A percentile compares a stretch with the other conserved stretches of the same genome.
These are phyloP conservation scores for Lentinus tigrinus DNA, from an alignment of 768 basidiomycete genomes.

Conservation along the genomic window DNA sequence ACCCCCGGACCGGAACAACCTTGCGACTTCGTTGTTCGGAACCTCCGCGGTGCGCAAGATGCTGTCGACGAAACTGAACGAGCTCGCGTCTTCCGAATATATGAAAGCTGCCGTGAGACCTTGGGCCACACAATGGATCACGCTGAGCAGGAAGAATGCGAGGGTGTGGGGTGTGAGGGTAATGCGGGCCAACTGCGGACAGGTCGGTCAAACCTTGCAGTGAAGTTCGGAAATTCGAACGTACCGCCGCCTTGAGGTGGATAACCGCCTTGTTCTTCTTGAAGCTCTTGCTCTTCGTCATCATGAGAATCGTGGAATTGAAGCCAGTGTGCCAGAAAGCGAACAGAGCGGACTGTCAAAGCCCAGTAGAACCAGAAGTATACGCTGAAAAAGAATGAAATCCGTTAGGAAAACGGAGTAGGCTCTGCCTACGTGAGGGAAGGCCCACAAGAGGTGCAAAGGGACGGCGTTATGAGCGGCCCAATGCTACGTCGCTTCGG, in stretches of 20 bases:
- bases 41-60: conserved; percentile 40
- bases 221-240: background rate
- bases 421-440: conserved; percentile 1
- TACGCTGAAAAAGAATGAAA: background rate
- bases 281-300: background rate
- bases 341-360: conserved; percentile 14
- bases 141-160: conserved; percentile 49
- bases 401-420: background rate
- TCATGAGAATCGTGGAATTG: background rate
- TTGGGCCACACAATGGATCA: conserved; percentile 49
- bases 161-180: conserved; percentile 31
- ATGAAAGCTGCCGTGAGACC: conserved; percentile 44
- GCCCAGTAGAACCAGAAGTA: conserved; percentile 1
- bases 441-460: background rate
- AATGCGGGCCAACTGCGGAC: conserved; percentile 29
- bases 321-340: background rate
- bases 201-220: background rate
- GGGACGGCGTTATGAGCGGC: background rate
- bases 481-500: conserved; percentile 1
- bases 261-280: conserved; percentile 4
- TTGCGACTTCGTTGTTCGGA: conserved; percentile 32
- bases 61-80: conserved; percentile 34
- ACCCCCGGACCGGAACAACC: conserved; percentile 25
- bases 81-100: conserved; percentile 43
- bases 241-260: conserved; percentile 11